Evolutionary conservation across 2,329 filamentous ascomycete genomes (phyloP), one percentile per base, ranked within the genome.

Genomic region (Erysiphe pulchra): DNA sequence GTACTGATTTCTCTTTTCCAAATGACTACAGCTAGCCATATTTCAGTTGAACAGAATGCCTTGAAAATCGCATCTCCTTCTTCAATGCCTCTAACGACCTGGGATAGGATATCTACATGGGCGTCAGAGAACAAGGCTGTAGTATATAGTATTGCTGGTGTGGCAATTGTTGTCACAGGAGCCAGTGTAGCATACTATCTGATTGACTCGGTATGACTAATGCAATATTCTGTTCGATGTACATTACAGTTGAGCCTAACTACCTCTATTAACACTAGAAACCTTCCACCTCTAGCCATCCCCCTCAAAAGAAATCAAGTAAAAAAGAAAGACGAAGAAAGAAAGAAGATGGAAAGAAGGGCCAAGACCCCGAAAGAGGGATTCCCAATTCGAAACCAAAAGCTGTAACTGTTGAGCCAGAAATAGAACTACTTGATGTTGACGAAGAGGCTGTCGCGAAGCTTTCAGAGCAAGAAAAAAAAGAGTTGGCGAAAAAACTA

Each of bases 131-230:
- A 98, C 66, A 95, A 94, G 68, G 80, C 83, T 42, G 72, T 87
- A 46, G 86, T 92, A 51, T 98, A 94, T 64, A 94, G 90, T 53
- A 83, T 95, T 63, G 90, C 87, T 47, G 90, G 90, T 57, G 81
- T 93, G 49, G 87, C 87, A 46, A 73, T 93, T 42, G 84, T 94
- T 39, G 81, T 92, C 47, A 90, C 84, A 13, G 83, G 82, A 50
- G 87, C 86, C 32, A 87, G 90, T 54, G 82, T 83, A 39, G 79
- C 92, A 58, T 98, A 95, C 68, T 95, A 94, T 63, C 68, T 93
- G 53, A 80, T 56, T 39, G 68, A 71, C 54, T 64, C 68, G 54
- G 73, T 77, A 65, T 55, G 65, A 61, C 41, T 45, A 13, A 16
- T 10, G 14, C 16, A 10, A n/a, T n/a, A n/a, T n/a, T 31, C 5